Conservation (phyloP, 2,329 filamentous ascomycete genomes). For the Tolypocladium inflatum region DNA sequence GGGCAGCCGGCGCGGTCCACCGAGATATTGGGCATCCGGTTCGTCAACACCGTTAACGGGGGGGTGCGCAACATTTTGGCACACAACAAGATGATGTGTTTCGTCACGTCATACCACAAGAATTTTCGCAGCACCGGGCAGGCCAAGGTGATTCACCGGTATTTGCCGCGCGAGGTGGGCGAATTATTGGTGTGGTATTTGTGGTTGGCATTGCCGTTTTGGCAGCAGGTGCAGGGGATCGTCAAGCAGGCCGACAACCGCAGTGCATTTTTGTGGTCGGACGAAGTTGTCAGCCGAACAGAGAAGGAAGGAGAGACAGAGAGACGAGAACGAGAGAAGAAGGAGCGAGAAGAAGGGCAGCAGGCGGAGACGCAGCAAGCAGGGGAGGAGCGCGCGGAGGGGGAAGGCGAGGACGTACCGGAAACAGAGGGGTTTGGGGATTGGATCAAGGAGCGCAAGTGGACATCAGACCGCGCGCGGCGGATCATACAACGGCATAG, state of each 20-base stretch:
- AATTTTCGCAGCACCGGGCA: constrained; percentile 9
- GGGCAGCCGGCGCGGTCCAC: not conserved
- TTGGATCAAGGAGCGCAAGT: constrained; percentile 1
- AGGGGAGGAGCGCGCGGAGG: no score
- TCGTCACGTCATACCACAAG: constrained; percentile 14
- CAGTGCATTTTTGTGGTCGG: constrained; percentile 1
- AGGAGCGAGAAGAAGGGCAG: not conserved
- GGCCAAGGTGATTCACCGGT: no score
- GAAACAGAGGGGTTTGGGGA: not conserved
- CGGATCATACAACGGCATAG: constrained; percentile 1
- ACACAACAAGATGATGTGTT: constrained; percentile 5
- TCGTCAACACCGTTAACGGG: constrained; percentile 5
- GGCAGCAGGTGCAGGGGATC: not conserved
- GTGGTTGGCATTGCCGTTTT: no score
- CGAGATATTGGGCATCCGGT: constrained; percentile 3
- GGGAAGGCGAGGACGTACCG: no score
- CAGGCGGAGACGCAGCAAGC: no score
- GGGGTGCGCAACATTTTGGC: constrained; percentile 6
- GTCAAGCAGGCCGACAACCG: not conserved
- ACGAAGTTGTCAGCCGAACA: not conserved
- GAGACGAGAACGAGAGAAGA: not conserved
- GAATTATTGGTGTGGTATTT: no score
- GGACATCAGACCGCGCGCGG: not conserved
- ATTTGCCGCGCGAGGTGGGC: no score
- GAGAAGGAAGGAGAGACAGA: not conserved